These are phyloP conservation scores for Biscogniauxia sp. DNA, from an alignment of 2,329 filamentous ascomycete genomes.

Conservation along the genomic window DNA sequence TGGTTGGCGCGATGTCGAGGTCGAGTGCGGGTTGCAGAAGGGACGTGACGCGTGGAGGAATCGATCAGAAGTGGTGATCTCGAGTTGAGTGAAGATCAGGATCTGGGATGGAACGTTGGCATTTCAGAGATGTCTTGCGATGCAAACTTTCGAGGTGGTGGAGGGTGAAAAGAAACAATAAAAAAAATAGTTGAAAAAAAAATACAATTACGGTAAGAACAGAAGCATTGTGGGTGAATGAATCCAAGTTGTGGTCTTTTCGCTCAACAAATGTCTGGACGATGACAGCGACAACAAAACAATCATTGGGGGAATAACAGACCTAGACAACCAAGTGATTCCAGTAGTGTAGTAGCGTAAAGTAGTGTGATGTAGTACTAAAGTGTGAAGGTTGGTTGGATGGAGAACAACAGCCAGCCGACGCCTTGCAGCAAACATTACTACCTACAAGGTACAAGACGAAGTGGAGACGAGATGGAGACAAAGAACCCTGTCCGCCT, in stretches of 20 bases:
- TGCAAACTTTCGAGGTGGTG: neutral
- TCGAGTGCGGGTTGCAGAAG: neutral
- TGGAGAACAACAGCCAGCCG: neutral
- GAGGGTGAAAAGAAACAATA: too few relatives aligned
- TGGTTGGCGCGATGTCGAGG: slow-evolving; percentile 2
- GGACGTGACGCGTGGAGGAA: neutral
- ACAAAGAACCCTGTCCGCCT: too few relatives aligned
- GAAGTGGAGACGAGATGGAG: neutral
- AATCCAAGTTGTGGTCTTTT: neutral
- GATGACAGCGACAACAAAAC: neutral
- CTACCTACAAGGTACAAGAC: too few relatives aligned
- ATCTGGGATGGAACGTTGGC: neutral
- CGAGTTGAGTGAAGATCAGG: neutral
- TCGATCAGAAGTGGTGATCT: neutral
- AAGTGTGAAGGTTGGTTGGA: neutral
- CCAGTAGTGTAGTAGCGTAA: too few relatives aligned
- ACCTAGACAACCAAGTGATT: too few relatives aligned
- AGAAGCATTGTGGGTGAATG: neutral
- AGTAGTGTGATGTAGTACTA: too few relatives aligned
- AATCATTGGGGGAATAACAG: too few relatives aligned
- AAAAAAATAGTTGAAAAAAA: too few relatives aligned
- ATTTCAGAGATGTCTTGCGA: neutral
- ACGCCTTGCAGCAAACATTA: neutral
- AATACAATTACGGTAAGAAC: neutral
- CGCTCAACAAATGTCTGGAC: neutral